These are phyloP conservation scores for Collariella sp. DNA, from an alignment of 495 filamentous ascomycete species.

Conservation along the genomic window DNA sequence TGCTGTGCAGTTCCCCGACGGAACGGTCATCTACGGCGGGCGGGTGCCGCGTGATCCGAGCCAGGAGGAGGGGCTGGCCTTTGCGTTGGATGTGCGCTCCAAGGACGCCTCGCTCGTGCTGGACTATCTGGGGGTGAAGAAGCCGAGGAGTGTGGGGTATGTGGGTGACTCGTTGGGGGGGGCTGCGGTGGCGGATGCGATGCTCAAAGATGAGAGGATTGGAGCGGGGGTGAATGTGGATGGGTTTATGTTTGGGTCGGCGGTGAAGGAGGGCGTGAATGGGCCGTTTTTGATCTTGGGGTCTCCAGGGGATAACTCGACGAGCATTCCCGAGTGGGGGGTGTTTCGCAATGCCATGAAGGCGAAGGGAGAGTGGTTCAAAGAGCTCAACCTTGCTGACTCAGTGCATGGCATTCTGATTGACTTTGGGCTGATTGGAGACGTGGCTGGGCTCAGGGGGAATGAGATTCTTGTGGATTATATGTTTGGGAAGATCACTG, in stretches of 20 bases:
- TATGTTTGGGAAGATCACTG: not conserved
- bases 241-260: constrained; percentile 3
- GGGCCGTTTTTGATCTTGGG: constrained; percentile 1
- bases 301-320: not conserved
- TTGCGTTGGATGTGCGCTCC: not conserved
- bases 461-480: not conserved
- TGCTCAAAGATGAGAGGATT: not conserved
- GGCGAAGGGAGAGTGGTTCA: not conserved
- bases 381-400: not conserved
- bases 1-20: constrained; percentile 6
- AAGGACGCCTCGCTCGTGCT: not conserved
- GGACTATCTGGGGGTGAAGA: not conserved
- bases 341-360: not conserved
- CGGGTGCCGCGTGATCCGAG: not conserved
- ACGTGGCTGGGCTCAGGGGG: not conserved
- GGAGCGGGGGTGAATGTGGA: constrained; percentile 5
- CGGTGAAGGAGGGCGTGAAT: not conserved
- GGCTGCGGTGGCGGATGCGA: not conserved
- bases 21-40: not conserved
- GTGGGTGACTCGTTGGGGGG: not conserved
- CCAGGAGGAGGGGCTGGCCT: not conserved
- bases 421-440: not conserved
- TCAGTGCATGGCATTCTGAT: not conserved
- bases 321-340: not conserved
- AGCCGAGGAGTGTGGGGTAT: not conserved